Conservation (phyloP, 1,139 yeast genomes). For the Geotrichum phurueaensis region DNA sequence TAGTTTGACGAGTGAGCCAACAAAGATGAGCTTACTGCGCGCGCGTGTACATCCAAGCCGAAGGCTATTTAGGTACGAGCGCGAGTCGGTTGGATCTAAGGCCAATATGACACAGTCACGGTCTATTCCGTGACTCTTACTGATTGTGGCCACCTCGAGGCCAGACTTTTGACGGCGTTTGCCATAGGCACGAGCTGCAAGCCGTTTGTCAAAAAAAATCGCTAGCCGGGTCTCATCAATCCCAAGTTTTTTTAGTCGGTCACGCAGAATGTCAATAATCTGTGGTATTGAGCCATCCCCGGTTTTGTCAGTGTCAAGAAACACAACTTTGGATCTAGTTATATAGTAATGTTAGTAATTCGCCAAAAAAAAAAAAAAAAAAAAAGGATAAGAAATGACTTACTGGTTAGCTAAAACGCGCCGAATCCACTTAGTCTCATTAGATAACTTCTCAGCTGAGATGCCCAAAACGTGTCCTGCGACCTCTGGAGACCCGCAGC, state of each 20-base stretch:
- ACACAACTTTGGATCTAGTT: conserved; percentile 51
- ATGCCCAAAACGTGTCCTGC: conserved; percentile 51
- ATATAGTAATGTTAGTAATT: neutral
- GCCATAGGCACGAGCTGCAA: conserved; percentile 43
- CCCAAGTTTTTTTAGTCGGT: neutral
- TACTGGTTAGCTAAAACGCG: conserved; percentile 39
- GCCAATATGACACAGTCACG: conserved; percentile 85
- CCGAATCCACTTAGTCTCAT: conserved; percentile 40
- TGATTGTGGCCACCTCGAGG: neutral
- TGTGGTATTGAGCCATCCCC: conserved; percentile 62
- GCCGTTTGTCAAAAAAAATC: conserved; percentile 55
- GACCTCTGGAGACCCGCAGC: conserved; percentile 65
- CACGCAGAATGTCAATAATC: conserved; percentile 40
- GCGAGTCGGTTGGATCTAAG: conserved; percentile 67
- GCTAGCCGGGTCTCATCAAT: conserved; percentile 34
- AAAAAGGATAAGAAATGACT: neutral
- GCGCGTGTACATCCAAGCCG: conserved; percentile 48
- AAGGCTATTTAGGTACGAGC: neutral
- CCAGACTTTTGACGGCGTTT: conserved; percentile 17
- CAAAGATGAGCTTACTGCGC: conserved; percentile 66
- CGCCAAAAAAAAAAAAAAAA: neutral
- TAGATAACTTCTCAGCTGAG: conserved; percentile 30
- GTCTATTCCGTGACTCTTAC: conserved; percentile 70
- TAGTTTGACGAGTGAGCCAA: conserved; percentile 51
- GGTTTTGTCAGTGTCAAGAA: conserved; percentile 65